Evolutionary conservation across 805 yeast genomes (phyloP).

Genomic region (Cephaloascus fragrans): DNA sequence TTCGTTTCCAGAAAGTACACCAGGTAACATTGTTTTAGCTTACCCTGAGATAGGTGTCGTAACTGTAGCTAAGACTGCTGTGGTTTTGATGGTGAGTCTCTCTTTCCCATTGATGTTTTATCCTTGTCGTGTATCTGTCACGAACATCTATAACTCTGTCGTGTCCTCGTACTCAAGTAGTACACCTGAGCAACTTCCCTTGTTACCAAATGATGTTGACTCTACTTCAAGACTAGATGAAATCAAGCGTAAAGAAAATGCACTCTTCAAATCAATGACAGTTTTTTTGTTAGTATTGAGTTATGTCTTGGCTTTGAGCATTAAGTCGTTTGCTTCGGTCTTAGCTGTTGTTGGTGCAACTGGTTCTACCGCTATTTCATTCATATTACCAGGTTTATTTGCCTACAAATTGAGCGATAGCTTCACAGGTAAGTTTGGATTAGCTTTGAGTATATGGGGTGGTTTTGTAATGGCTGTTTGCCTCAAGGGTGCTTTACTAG

Average conservation of each 20-base stretch:
- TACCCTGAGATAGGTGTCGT: conserved; percentile 44
- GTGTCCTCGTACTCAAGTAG: conserved; percentile 1
- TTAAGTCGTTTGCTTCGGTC: conserved; percentile 58
- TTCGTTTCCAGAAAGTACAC: conserved; percentile 57
- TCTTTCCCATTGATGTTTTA: conserved; percentile 76
- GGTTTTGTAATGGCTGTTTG: conserved; percentile 44
- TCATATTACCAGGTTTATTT: conserved; percentile 70
- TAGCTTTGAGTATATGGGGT: conserved; percentile 43
- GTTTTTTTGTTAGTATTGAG: conserved; percentile 32
- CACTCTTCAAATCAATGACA: conserved; percentile 40
- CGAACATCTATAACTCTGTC: conserved; percentile 51
- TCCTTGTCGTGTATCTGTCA: conserved; percentile 67
- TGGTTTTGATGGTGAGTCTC: conserved; percentile 65
- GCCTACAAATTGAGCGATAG: conserved; percentile 40
- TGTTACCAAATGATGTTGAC: background rate
- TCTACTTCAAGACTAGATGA: conserved; percentile 10
- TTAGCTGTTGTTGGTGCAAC: conserved; percentile 74
- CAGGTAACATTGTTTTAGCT: conserved; percentile 63
- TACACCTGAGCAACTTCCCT: background rate
- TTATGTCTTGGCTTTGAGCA: conserved; percentile 47
- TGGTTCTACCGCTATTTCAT: conserved; percentile 72
- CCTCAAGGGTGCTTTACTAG: conserved; percentile 38
- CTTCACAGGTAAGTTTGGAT: conserved; percentile 11
- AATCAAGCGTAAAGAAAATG: conserved; percentile 37
- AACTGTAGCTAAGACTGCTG: conserved; percentile 49